phyloP scores from a whole-genome alignment of 371 early-diverging fungal species.

The Cokeromyces recurvatus region DNA sequence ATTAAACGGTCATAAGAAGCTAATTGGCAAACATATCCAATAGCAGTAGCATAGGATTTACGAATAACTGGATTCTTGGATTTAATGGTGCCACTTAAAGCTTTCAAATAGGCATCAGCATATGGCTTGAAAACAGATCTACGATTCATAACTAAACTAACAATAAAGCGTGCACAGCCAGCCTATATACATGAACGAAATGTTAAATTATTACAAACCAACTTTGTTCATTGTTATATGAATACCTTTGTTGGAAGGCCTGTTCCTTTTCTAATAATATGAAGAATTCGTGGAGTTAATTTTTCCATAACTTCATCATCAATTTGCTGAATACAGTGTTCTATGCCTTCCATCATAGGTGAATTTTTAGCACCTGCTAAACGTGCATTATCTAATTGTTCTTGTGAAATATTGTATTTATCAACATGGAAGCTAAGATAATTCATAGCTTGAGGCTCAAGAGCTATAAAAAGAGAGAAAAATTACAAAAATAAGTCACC shows the following conservation, averaged over 20 bases:
- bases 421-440: constrained; percentile 91
- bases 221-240: constrained; percentile 10
- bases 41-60: constrained; percentile 81
- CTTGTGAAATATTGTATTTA: constrained; percentile 81
- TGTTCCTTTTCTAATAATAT: constrained; percentile 77
- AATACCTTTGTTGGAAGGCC: constrained; percentile 87
- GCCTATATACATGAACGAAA: constrained; percentile 50
- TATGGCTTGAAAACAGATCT: constrained; percentile 52
- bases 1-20: constrained; percentile 54
- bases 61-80: constrained; percentile 80
- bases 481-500: not conserved
- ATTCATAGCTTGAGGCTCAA: constrained; percentile 63
- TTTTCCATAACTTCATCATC: constrained; percentile 63
- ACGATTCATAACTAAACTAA: constrained; percentile 66
- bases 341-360: constrained; percentile 84
- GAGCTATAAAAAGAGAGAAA: constrained; percentile 13
- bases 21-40: constrained; percentile 74
- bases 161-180: constrained; percentile 84
- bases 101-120: constrained; percentile 69
- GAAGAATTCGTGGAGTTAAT: constrained; percentile 62
- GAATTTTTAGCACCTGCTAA: constrained; percentile 68
- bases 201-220: not conserved
- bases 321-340: constrained; percentile 71
- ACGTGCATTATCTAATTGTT: constrained; percentile 78
- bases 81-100: constrained; percentile 67